Evolutionary conservation across 2,329 filamentous ascomycete species (phyloP).

Genomic region (Fusarium circinatum): DNA sequence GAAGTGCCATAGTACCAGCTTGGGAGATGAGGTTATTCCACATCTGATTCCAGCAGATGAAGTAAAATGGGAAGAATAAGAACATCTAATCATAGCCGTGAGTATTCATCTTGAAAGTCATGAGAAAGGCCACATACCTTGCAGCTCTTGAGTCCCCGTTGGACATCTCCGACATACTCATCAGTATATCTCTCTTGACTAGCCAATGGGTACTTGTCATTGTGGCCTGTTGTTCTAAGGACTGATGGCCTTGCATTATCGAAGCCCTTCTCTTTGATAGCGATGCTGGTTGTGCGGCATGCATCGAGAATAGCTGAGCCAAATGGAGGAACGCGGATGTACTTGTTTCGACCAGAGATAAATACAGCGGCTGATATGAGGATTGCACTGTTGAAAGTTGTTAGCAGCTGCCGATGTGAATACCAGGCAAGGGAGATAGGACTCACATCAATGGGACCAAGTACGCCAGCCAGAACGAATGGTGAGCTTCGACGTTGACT

Average conservation of each 20-base stretch:
- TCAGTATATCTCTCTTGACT: neutral
- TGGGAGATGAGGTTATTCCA: conserved; percentile 9
- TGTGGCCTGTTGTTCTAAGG: neutral
- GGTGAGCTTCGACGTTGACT: neutral
- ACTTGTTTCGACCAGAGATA: neutral
- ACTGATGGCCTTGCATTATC: neutral
- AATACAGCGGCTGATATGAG: neutral
- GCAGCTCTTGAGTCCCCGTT: conserved; percentile 10
- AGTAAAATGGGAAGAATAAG: conserved; percentile 8
- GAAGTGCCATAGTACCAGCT: conserved; percentile 2
- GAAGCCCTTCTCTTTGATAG: neutral
- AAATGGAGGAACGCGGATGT: neutral
- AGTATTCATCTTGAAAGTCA: neutral
- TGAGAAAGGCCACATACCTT: neutral
- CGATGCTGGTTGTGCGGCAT: neutral
- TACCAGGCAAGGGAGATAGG: too few species aligned
- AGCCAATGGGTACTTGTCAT: neutral
- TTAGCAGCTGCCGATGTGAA: too few species aligned
- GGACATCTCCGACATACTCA: conserved; percentile 1
- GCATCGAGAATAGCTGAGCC: conserved; percentile 7
- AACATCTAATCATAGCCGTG: neutral
- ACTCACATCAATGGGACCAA: neutral
- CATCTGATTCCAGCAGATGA: conserved; percentile 12
- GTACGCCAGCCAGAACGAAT: conserved; percentile 4
- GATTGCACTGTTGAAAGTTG: neutral